Base-by-base conservation (phyloP, 495 filamentous ascomycete genomes). In the Trichoderma erinaceum region DNA sequence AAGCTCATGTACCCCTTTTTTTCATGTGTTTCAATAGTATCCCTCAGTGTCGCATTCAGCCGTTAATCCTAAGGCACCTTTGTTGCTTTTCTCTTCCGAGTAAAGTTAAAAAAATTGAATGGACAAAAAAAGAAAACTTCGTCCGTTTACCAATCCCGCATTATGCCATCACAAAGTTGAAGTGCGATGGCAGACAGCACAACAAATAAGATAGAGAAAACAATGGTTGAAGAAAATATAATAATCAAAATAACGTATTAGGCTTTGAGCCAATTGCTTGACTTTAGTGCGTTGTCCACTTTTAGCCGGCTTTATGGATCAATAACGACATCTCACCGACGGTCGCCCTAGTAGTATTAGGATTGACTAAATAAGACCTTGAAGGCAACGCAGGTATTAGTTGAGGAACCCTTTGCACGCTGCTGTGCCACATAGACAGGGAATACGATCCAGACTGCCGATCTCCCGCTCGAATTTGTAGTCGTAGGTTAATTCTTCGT, bases 381-480 rank as follows among this genome's bases (percentile, higher is more conserved):
- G 27, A 61, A 12, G n/a, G 16, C 5, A 23, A 41, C 18, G 7
- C 41, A 29, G 63, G 58, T 48, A 75, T 87, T 84, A 99, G 78
- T 99, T 99, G 79, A 99, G 90, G 81, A 98, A 99, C 66, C 95
- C 95, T 83, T 99, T 99, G 81, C 95, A 99, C 23, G 91, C 92
- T 12, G 90, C 87, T 46, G 94, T 96, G 63, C 95, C 95, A 79
- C 95, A 99, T 46, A 99, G 86, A 79, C 95, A 99, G 27, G 95
- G 95, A 71, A 99, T 97, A 68, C 95, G 92, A 78, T 99, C 96
- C 70, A 92, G 87, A 72, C 91, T 94, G 69, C 91, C 92, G 76
- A 96, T 90, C 76, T 99, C 95, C 71, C 96, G 89, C 82, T 99
- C 95, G 77, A 99, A 99, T 79, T 99, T 99, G 85, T 99, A 99